Percentiles rank a stretch among this genome's conserved stretches.
Conservation (phyloP, 768 basidiomycete genomes). For the Mycena metata region DNA sequence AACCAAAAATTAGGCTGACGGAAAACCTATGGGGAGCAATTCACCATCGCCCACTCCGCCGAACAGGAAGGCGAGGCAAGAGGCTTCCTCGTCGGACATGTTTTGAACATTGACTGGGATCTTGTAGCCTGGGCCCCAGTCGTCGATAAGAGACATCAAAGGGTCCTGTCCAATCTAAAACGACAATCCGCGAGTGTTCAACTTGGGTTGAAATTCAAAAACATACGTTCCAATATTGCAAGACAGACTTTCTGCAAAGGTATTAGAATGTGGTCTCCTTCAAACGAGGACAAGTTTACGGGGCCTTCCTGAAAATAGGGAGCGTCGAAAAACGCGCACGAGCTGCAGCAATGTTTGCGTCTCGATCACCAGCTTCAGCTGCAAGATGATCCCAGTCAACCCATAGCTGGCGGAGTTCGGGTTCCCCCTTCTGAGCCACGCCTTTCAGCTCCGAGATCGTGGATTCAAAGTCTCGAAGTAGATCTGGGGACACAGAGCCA, state of each 20-base stretch:
- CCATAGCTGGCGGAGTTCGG: not conserved
- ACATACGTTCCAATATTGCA: constrained; percentile 21
- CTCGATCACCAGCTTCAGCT: constrained; percentile 1
- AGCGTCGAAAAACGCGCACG: constrained; percentile 16
- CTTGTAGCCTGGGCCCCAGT: constrained; percentile 11
- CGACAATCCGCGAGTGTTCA: not conserved
- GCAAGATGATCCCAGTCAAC: constrained; percentile 13
- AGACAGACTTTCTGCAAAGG: constrained; percentile 8
- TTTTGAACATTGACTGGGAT: not conserved
- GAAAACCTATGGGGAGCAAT: not conserved
- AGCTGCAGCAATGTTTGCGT: not conserved
- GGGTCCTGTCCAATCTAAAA: constrained; percentile 24
- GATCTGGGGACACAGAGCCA: not conserved
- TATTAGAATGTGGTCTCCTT: not conserved
- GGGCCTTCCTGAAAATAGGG: constrained; percentile 23
- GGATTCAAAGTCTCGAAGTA: not conserved
- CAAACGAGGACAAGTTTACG: not conserved
- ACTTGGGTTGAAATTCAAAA: not conserved
- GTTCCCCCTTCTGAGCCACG: not conserved
- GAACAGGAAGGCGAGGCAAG: constrained; percentile 14
- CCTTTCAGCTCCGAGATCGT: constrained; percentile 10
- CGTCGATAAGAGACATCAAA: constrained; percentile 24
- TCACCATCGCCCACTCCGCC: constrained; percentile 27
- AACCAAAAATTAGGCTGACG: not conserved
- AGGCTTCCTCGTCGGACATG: constrained; percentile 1